Evolutionary conservation across 2,329 filamentous ascomycete genomes (phyloP), one percentile per base, ranked within the genome.

Genomic region (Pezicula radicicola): DNA sequence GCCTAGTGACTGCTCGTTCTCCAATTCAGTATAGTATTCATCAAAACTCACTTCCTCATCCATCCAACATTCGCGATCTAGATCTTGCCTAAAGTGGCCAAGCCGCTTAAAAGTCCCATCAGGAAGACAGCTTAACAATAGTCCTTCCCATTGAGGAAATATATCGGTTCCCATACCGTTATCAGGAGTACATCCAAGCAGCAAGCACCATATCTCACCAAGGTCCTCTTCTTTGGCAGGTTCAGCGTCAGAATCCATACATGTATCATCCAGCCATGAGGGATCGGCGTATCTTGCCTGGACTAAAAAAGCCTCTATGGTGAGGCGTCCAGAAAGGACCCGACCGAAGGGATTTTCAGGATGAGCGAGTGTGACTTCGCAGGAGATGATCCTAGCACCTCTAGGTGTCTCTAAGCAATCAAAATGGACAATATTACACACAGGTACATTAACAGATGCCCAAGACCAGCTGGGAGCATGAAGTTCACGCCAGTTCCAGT

Each of bases 381-480:
- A 36, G 33, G 33, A 36, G 8, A 36, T 36, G 15, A 36, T 15
- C 15, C 15, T 8, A 36, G 33, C 33, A 15, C 15, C 33, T 36
- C 15, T 36, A 36, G 33, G 33, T 15, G 33, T 36, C 33, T 15
- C 15, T 9, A 15, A 15, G 15, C 15, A 15, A 36, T 36, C 33
- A 8, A 8, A 36, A 8, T 15, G 33, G 33, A 15, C 15, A 15
- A 36, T 15, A 36, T 36, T 15, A 36, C 33, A 36, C 33, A 36
- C 33, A 15, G 33, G 33, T 36, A 8, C 33, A 48, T 39, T 15
- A 25, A 48, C 46, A 48, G 46, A 39, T 39, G 46, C 46, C 46
- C 46, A 48, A 28, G 46, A 48, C 46, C 46, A 48, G 21, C 33
- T 39, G 12, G 46, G 46, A n/a, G 12, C 46, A 39, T 48, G 13